Conservation (phyloP, 2,329 filamentous ascomycete genomes). For the Fusarium succisae region DNA sequence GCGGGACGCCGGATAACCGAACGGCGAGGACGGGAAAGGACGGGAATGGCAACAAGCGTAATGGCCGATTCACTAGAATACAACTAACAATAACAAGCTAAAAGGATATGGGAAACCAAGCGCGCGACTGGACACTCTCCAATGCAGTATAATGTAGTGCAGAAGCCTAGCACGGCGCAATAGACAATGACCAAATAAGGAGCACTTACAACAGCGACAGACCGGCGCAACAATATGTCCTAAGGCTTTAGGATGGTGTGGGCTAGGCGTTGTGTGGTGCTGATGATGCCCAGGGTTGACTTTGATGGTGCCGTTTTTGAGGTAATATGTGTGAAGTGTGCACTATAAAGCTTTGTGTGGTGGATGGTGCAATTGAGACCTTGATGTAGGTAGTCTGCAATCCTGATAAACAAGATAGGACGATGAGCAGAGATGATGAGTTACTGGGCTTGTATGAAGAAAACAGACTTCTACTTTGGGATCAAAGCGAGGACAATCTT, state of each 20-base stretch:
- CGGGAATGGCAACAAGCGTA: conserved; percentile 38
- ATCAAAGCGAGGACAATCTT: conserved; percentile 40
- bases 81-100: conserved; percentile 15
- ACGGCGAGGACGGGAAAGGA: conserved; percentile 39
- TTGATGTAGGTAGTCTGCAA: conserved; percentile 20
- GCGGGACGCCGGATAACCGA: conserved; percentile 37
- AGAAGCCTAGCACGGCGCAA: conserved; percentile 15
- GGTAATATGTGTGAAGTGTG: background rate
- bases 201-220: conserved; percentile 24
- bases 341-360: background rate
- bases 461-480: conserved; percentile 42
- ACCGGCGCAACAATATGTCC: conserved; percentile 8
- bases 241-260: conserved; percentile 24
- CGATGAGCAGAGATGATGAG: conserved; percentile 18
- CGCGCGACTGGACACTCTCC: conserved; percentile 17
- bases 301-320: conserved; percentile 17
- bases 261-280: conserved; percentile 28
- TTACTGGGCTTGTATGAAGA: conserved; percentile 21
- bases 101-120: conserved; percentile 13
- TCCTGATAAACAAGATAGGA: conserved; percentile 17
- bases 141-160: conserved; percentile 10
- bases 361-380: conserved; percentile 24
- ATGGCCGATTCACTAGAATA: conserved; percentile 30
- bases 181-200: conserved; percentile 19
- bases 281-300: conserved; percentile 17